Percentiles rank a stretch among this genome's conserved stretches.
Evolutionary conservation across 345 rosid genomes (phyloP).

Genomic region (Aquilaria yunnanensis): DNA sequence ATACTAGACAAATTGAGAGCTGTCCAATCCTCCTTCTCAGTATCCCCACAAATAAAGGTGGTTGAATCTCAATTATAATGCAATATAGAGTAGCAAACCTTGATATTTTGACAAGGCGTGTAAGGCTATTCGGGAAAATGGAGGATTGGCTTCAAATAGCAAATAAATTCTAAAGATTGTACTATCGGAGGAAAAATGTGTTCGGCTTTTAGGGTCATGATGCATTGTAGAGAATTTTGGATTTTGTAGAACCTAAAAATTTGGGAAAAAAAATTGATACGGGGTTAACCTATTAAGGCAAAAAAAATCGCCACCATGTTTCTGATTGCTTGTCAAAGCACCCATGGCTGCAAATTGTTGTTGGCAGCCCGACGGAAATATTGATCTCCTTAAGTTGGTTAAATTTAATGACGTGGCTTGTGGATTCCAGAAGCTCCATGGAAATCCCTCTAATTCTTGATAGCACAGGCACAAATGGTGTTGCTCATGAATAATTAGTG

Average conservation of each 20-base stretch:
- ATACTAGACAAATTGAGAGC: slow-evolving; percentile 8
- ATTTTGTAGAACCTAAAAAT: slow-evolving; percentile 45
- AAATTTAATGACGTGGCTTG: too few relatives aligned
- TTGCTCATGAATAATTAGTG: too few relatives aligned
- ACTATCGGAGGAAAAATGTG: background rate
- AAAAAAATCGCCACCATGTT: slow-evolving; percentile 47
- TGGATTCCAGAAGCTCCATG: too few relatives aligned
- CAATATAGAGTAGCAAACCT: slow-evolving; percentile 31
- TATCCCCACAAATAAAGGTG: slow-evolving; percentile 12
- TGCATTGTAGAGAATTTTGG: slow-evolving; percentile 14
- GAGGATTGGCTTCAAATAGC: slow-evolving; percentile 52
- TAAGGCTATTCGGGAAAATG: slow-evolving; percentile 51
- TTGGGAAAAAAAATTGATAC: slow-evolving; percentile 21
- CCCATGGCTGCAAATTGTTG: slow-evolving; percentile 40
- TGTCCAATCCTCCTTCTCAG: slow-evolving; percentile 13
- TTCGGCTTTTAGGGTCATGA: too few relatives aligned
- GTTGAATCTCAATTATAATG: slow-evolving; percentile 9
- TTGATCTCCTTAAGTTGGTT: too few relatives aligned
- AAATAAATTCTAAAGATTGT: slow-evolving; percentile 45
- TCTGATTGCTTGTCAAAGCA: slow-evolving; percentile 52
- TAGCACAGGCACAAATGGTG: too few relatives aligned
- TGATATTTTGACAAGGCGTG: slow-evolving; percentile 63
- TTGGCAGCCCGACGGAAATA: background rate
- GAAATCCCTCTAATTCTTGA: too few relatives aligned
- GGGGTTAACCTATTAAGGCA: slow-evolving; percentile 16